Conservation (phyloP, 2,329 filamentous ascomycete genomes). For the Lachnellula arida region DNA sequence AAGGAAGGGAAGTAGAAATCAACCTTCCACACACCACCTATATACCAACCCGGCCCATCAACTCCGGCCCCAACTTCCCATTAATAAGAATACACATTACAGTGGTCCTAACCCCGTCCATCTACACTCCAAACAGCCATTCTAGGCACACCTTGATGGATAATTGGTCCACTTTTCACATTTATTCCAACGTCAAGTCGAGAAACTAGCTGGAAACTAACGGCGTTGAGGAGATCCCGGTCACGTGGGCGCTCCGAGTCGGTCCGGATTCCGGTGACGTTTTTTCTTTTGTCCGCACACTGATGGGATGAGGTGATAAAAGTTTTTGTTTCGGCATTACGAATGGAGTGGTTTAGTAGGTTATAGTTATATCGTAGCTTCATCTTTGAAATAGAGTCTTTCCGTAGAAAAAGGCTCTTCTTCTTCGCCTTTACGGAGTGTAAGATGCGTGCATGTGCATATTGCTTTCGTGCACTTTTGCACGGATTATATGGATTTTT, state of each 20-base stretch:
- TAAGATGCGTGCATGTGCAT: too few species aligned
- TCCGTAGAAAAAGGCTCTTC: too few species aligned
- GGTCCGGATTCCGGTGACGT: neutral
- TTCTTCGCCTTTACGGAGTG: too few species aligned
- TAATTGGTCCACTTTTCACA: neutral
- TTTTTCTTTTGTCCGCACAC: neutral
- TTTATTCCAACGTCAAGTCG: neutral
- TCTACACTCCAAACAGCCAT: neutral
- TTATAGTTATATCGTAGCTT: too few species aligned
- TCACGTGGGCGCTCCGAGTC: neutral
- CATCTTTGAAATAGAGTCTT: too few species aligned
- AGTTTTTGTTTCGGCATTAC: too few species aligned
- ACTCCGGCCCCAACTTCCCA: neutral
- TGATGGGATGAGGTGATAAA: too few species aligned
- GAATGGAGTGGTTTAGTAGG: too few species aligned
- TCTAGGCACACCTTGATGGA: neutral
- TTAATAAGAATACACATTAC: neutral
- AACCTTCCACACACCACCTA: neutral
- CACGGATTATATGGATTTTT: too few species aligned
- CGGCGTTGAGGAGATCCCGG: neutral
- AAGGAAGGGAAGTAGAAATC: neutral
- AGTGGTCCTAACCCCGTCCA: neutral
- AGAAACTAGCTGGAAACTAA: neutral
- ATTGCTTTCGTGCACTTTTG: too few species aligned
- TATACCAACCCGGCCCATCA: neutral